Evolutionary conservation across 1,139 yeast species (phyloP), one percentile per base, ranked within the genome.

Genomic region (Tardiomyces depauwii): DNA sequence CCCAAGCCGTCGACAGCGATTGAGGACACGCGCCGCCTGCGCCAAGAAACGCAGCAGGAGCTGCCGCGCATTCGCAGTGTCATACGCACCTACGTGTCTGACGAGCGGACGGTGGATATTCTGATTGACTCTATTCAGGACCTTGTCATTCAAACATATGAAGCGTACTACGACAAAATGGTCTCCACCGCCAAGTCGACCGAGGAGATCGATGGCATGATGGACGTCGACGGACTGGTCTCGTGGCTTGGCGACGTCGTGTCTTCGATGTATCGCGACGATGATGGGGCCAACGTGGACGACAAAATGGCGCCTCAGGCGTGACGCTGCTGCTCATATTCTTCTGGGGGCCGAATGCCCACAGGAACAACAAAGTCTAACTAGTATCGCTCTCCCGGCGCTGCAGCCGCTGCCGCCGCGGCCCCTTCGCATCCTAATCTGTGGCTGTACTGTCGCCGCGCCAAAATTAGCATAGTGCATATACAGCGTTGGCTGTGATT

Each of bases 81-180:
- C 51, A 74, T 84, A 42, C 58, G 62, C 18, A 58, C 62, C 36
- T 76, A 71, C 52, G 68, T 78, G 46, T 59, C 62, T 2, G 78
- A 76, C 49, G 62, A 59, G 28, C 67, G 71, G 36, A 70, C 79
- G 7, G 66, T 72, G 44, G 71, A 63, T 41, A 71, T 65, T 64
- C 71, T 76, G 56, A 72, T 72, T 41, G 83, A 79, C 55, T 81
- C 84, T 6, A 69, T 78, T 28, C 81, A 78, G 45, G 82, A 79
- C 48, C 66, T 72, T 36, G 67, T 79, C 13, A 60, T 75, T 41
- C 73, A 70, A 43, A 63, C 68, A 13, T 80, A 80, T 55, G 73
- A 70, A 36, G 59, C 55, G 11, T 77, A 71, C 51, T 71, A 72
- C 53, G 60, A 61, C 7, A 47, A 54, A 23, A 53, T 65, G 44